phyloP scores from a whole-genome alignment of 2,329 filamentous ascomycete genomes.

The Cordyceps cicadae region DNA sequence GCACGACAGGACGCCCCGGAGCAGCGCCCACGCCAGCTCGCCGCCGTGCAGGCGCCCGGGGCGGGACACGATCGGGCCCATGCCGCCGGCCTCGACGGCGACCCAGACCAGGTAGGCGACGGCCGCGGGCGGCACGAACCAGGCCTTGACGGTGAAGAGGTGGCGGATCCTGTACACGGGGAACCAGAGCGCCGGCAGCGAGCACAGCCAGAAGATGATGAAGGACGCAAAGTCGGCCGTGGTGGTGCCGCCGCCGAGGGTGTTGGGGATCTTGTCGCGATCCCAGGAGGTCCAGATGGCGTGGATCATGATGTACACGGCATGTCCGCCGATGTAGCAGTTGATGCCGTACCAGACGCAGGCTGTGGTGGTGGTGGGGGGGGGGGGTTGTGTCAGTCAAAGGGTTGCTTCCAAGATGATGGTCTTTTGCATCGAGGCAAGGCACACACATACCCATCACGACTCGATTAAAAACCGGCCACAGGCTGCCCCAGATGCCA shows the following conservation, averaged over 20 bases:
- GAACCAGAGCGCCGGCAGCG: slow-evolving; percentile 79
- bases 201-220: slow-evolving; percentile 77
- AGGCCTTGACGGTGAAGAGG: slow-evolving; percentile 83
- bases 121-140: slow-evolving; percentile 71
- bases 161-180: slow-evolving; percentile 84
- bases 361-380: slow-evolving; percentile 30
- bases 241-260: slow-evolving; percentile 41
- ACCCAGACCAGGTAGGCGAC: slow-evolving; percentile 85
- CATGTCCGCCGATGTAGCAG: slow-evolving; percentile 74
- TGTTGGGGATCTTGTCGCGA: slow-evolving; percentile 50
- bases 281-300: slow-evolving; percentile 70
- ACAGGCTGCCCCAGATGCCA: slow-evolving; percentile 80
- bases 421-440: no score
- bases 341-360: slow-evolving; percentile 87
- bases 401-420: background rate
- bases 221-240: slow-evolving; percentile 74
- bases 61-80: slow-evolving; percentile 74
- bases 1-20: slow-evolving; percentile 78
- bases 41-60: slow-evolving; percentile 54
- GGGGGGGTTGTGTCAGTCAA: slow-evolving; percentile 12
- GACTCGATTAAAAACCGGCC: slow-evolving; percentile 85
- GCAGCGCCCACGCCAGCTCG: slow-evolving; percentile 68
- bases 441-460: slow-evolving; percentile 51
- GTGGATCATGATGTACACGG: slow-evolving; percentile 81
- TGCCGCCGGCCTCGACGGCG: slow-evolving; percentile 68